phyloP scores from a whole-genome alignment of 2,329 filamentous ascomycete species.

The Berkeleyomyces rouxiae region DNA sequence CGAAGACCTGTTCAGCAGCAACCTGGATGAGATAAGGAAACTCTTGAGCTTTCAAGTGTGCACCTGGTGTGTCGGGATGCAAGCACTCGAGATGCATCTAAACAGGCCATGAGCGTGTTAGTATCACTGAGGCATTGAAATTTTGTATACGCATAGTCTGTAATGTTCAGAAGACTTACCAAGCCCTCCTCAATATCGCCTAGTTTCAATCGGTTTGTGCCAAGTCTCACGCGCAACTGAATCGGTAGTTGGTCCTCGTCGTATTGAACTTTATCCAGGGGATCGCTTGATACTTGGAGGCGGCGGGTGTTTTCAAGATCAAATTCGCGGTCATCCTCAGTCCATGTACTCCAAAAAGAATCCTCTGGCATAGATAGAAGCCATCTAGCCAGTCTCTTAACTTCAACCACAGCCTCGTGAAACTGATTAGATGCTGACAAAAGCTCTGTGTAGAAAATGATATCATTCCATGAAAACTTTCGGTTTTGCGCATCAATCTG shows the following conservation, averaged over 20 bases:
- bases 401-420: slow-evolving; percentile 46
- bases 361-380: slow-evolving; percentile 61
- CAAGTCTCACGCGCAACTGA: slow-evolving; percentile 71
- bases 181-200: slow-evolving; percentile 55
- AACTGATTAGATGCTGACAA: slow-evolving; percentile 49
- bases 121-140: not conserved
- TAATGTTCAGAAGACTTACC: slow-evolving; percentile 30
- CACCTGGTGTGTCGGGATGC: slow-evolving; percentile 34
- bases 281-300: slow-evolving; percentile 42
- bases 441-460: slow-evolving; percentile 73
- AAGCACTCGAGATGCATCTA: slow-evolving; percentile 49
- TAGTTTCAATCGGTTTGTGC: slow-evolving; percentile 61
- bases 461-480: slow-evolving; percentile 56
- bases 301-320: slow-evolving; percentile 59
- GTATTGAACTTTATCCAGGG: slow-evolving; percentile 32
- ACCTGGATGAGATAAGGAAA: slow-evolving; percentile 71
- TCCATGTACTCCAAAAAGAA: slow-evolving; percentile 55
- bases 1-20: slow-evolving; percentile 32
- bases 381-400: slow-evolving; percentile 66
- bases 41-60: slow-evolving; percentile 23
- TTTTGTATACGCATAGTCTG: not conserved
- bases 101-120: not conserved
- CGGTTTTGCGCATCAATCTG: slow-evolving; percentile 20
- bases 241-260: slow-evolving; percentile 57
- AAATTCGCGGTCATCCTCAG: slow-evolving; percentile 75